These are phyloP conservation scores for Hylodesmum podocarpum DNA, from an alignment of 306 rosid species.

Conservation along the genomic window DNA sequence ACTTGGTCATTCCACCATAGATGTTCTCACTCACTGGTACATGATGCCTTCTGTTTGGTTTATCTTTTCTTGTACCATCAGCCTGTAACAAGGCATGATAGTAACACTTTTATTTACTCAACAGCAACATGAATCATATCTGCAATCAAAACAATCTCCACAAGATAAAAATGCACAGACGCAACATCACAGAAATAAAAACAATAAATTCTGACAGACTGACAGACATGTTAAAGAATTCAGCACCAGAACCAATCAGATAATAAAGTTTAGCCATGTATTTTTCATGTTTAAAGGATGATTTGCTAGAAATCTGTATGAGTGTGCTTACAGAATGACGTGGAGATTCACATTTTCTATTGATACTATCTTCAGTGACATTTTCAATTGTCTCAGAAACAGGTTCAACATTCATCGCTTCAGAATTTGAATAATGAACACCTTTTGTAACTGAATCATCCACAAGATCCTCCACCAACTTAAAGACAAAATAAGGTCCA, in stretches of 20 bases:
- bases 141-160: conserved; percentile 41
- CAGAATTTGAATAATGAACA: conserved; percentile 38
- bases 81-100: conserved; percentile 54
- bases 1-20: conserved; percentile 77
- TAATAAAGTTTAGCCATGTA: not conserved
- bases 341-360: conserved; percentile 38
- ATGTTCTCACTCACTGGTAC: conserved; percentile 65
- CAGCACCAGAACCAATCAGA: conserved; percentile 1
- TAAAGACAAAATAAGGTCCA: conserved; percentile 33
- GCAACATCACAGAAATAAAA: not conserved
- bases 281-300: conserved; percentile 16
- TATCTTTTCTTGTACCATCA: conserved; percentile 46
- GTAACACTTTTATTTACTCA: conserved; percentile 32
- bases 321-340: conserved; percentile 45
- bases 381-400: conserved; percentile 46
- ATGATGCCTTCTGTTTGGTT: conserved; percentile 48
- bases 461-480: conserved; percentile 57
- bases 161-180: conserved; percentile 25
- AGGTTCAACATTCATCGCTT: conserved; percentile 47
- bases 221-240: conserved; percentile 1
- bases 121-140: conserved; percentile 37
- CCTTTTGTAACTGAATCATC: conserved; percentile 39
- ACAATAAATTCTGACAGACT: not conserved
- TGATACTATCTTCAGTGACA: conserved; percentile 35
- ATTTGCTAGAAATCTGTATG: not conserved